Evolutionary conservation across 805 yeast species (phyloP).

Genomic region (Nematodospora valgi): DNA sequence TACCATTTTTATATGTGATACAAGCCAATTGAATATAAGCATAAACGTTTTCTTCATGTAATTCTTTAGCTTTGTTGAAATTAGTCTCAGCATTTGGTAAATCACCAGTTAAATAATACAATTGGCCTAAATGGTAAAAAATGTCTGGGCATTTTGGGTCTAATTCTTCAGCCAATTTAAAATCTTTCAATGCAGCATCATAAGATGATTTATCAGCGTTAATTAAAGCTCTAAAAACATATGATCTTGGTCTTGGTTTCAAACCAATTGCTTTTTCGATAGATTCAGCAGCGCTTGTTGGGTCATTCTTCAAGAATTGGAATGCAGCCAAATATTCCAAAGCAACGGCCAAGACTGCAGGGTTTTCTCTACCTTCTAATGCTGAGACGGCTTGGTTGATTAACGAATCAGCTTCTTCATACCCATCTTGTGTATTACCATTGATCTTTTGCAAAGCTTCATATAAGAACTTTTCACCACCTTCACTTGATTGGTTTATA

Average conservation of each 20-base stretch:
- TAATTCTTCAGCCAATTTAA: conserved; percentile 64
- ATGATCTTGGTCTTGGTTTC: conserved; percentile 76
- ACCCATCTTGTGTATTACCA: conserved; percentile 52
- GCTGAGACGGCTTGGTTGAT: conserved; percentile 58
- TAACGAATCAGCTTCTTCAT: conserved; percentile 57
- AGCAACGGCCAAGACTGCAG: conserved; percentile 50
- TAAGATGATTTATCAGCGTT: conserved; percentile 74
- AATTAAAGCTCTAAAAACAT: conserved; percentile 77
- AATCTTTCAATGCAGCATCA: conserved; percentile 58
- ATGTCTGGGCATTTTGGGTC: conserved; percentile 76
- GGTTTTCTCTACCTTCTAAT: conserved; percentile 34
- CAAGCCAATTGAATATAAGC: conserved; percentile 93
- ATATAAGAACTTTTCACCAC: conserved; percentile 61
- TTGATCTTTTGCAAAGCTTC: conserved; percentile 60
- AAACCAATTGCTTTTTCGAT: conserved; percentile 63
- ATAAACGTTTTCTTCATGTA: conserved; percentile 73
- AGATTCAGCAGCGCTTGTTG: conserved; percentile 58
- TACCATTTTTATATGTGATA: conserved; percentile 76
- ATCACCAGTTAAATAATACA: conserved; percentile 76
- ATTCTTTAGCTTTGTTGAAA: conserved; percentile 71
- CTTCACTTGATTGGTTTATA: conserved; percentile 48
- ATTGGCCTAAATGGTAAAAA: conserved; percentile 93
- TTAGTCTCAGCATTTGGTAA: conserved; percentile 67
- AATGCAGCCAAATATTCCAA: conserved; percentile 82
- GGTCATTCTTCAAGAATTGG: conserved; percentile 75